Conservation (phyloP, 1,284 basidiomycete species). For the Cryptococcus jaspeensis region DNA sequence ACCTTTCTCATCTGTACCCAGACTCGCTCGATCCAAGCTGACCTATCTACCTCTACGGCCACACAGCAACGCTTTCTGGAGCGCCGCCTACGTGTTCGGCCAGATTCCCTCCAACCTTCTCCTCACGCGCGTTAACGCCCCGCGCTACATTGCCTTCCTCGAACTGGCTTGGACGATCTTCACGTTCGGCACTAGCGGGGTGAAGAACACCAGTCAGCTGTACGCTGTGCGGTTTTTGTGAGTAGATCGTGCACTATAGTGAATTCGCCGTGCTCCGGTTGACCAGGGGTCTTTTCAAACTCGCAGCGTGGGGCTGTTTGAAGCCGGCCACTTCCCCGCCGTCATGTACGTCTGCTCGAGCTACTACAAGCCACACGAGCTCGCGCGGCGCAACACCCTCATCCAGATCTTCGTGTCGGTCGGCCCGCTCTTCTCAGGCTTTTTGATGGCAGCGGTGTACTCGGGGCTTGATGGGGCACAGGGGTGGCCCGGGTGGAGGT, state of each 20-base stretch:
- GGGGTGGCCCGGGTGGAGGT: slow-evolving; percentile 28
- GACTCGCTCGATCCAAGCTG: too few relatives aligned
- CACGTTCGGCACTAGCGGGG: slow-evolving; percentile 26
- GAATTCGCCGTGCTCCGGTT: not conserved
- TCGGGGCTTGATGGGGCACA: slow-evolving; percentile 17
- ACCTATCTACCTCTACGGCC: too few relatives aligned
- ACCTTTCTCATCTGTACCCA: too few relatives aligned
- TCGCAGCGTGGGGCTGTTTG: slow-evolving; percentile 31
- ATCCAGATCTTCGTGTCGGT: slow-evolving; percentile 30
- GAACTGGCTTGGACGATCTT: slow-evolving; percentile 29
- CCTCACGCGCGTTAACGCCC: slow-evolving; percentile 26
- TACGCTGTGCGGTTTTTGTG: slow-evolving; percentile 34
- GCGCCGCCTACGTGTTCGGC: slow-evolving; percentile 33
- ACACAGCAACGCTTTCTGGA: slow-evolving; percentile 27
- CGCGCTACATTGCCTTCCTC: slow-evolving; percentile 32
- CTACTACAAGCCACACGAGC: slow-evolving; percentile 36
- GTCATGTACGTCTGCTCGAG: slow-evolving; percentile 34
- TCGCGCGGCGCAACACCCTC: slow-evolving; percentile 30
- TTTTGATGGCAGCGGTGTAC: slow-evolving; percentile 32
- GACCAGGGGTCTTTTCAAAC: not conserved
- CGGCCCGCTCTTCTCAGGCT: slow-evolving; percentile 30
- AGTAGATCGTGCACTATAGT: slow-evolving; percentile 1
- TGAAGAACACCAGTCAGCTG: slow-evolving; percentile 23
- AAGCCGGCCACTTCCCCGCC: slow-evolving; percentile 33
- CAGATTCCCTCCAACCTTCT: slow-evolving; percentile 32